phyloP scores from a whole-genome alignment of 495 filamentous ascomycete genomes.

The Jackrogersella minutella region DNA sequence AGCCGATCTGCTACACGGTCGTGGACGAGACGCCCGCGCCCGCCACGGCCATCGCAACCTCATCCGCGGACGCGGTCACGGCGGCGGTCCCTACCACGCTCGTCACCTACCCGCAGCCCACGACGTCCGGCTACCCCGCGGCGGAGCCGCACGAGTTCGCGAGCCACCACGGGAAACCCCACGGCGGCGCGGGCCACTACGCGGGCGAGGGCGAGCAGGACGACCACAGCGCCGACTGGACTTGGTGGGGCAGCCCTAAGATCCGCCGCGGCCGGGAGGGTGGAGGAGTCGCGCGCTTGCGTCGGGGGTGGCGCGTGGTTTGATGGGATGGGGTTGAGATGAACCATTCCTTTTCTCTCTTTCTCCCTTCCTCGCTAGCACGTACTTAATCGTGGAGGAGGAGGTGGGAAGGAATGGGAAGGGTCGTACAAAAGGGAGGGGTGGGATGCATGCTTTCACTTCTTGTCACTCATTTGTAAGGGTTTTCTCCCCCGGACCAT shows the following conservation, averaged over 20 bases:
- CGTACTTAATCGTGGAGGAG: neutral
- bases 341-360: neutral
- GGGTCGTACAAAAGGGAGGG: constrained; percentile 27
- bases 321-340: neutral
- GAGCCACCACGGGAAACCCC: neutral
- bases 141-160: neutral
- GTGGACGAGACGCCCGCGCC: no score
- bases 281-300: constrained; percentile 12
- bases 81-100: constrained; percentile 24
- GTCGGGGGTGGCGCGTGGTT: constrained; percentile 27
- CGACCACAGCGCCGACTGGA: constrained; percentile 8
- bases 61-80: constrained; percentile 19
- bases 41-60: neutral
- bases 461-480: constrained; percentile 35
- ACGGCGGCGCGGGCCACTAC: neutral
- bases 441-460: constrained; percentile 30
- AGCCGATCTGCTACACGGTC: constrained; percentile 20
- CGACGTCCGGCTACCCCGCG: constrained; percentile 19
- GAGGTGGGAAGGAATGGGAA: neutral
- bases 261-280: neutral
- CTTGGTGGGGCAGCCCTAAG: constrained; percentile 15
- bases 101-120: constrained; percentile 5
- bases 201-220: neutral
- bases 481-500: neutral
- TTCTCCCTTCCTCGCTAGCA: neutral